Evolutionary conservation across 306 rosid species (phyloP), one percentile per base, ranked within the genome.

Genomic region (cucumber (Cucumis sativus)): DNA sequence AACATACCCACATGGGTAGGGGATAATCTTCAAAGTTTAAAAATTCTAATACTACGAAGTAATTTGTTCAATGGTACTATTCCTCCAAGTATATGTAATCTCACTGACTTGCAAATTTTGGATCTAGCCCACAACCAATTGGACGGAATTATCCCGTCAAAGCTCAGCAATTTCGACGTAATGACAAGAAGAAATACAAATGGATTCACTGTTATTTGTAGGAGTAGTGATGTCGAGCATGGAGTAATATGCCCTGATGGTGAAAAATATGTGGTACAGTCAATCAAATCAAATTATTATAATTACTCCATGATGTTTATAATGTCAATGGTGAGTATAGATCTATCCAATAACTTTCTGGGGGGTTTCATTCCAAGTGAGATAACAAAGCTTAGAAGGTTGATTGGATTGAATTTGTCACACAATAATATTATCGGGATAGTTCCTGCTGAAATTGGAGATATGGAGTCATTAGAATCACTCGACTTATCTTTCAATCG

Each of bases 11-110:
- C n/a, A 28, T 61, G 67, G 67, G 7, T 61, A 7, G 67, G 40
- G 0, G 2, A 61, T 61, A 13, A 0, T 25, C 1, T 83, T 10
- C 1, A 10, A 15, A 17, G 12, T 6, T 35, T 83, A 61, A n/a
- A 6, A 14, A 1, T 77, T 55, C 68, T 83, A 0, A 64, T 58
- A 12, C 62, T 80, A 11, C 55, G 51, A 5, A 15, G 58, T 4
- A 84, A 81, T 47, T 8, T 51, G 1, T 40, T 80, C 28, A 4
- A 14, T 40, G 82, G 84, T 25, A 54, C 6, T 5, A 10, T 80
- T 8, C 78, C 84, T 4, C 0, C 39, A 8, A 39, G 64, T 12
- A 0, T 52, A 0, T 77, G 84, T 33, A 5, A 13, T 13, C 23
- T 83, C 12, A 3, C 63, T 21, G 0, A 41, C 8, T 21, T 78